phyloP scores from a whole-genome alignment of 768 basidiomycete genomes.

The Dendrothele bispora region DNA sequence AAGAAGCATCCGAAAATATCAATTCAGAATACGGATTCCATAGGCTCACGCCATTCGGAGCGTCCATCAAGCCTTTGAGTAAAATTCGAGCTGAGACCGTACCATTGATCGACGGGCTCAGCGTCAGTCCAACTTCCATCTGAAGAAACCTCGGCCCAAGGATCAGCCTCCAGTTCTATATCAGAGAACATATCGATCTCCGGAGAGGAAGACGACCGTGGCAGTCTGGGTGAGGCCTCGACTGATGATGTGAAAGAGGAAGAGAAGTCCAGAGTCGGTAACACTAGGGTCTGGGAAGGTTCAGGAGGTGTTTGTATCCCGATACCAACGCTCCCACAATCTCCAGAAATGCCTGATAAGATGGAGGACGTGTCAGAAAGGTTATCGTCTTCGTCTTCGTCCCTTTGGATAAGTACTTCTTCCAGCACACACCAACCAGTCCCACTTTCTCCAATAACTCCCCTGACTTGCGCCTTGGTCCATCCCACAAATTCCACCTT shows the following conservation, averaged over 20 bases:
- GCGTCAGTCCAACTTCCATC: slow-evolving; percentile 1
- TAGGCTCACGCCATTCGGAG: too few species aligned
- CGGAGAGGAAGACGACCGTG: slow-evolving; percentile 7
- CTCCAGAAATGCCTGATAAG: slow-evolving; percentile 21
- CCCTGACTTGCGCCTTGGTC: slow-evolving; percentile 62
- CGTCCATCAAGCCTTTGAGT: neutral
- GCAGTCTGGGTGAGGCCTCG: slow-evolving; percentile 1
- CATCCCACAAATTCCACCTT: slow-evolving; percentile 76
- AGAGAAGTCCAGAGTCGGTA: slow-evolving; percentile 79
- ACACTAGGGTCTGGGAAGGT: slow-evolving; percentile 50
- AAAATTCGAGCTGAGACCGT: slow-evolving; percentile 5
- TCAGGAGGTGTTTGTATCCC: neutral
- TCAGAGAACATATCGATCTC: neutral
- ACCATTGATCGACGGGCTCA: neutral
- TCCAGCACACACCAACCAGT: slow-evolving; percentile 77
- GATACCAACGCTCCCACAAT: slow-evolving; percentile 1
- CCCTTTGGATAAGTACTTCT: slow-evolving; percentile 37
- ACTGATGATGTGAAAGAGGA: slow-evolving; percentile 49
- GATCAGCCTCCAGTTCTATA: neutral
- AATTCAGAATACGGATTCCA: too few species aligned
- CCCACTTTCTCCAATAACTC: slow-evolving; percentile 69
- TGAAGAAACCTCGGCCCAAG: slow-evolving; percentile 6
- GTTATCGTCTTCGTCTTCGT: slow-evolving; percentile 27
- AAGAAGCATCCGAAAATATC: too few species aligned
- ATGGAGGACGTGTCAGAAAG: slow-evolving; percentile 32